Conservation (phyloP, 2,329 filamentous ascomycete species). For the Aspergillus proliferans region DNA sequence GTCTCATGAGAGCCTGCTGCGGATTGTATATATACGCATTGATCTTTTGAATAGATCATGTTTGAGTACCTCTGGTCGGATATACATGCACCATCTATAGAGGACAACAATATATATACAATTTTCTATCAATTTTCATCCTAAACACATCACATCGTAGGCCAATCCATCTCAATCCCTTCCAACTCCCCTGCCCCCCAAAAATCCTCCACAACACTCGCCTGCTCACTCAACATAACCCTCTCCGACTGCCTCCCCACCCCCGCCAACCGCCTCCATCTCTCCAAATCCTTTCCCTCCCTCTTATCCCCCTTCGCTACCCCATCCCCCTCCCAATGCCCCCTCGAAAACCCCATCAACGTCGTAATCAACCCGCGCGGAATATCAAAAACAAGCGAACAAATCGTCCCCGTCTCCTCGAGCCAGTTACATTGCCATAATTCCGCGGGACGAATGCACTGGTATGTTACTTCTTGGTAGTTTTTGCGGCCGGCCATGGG, state of each 20-base stretch:
- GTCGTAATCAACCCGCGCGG: conserved; percentile 45
- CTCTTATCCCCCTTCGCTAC: conserved; percentile 54
- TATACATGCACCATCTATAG: too few species aligned
- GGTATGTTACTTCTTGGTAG: conserved; percentile 50
- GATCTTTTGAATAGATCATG: too few species aligned
- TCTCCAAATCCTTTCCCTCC: conserved; percentile 44
- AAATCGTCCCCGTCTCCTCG: conserved; percentile 55
- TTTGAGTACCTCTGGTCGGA: too few species aligned
- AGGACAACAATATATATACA: too few species aligned
- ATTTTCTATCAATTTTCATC: background rate
- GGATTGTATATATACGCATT: too few species aligned
- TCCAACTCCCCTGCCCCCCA: conserved; percentile 45
- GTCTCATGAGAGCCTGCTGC: too few species aligned
- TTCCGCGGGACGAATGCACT: conserved; percentile 53
- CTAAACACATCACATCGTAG: conserved; percentile 23
- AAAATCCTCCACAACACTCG: conserved; percentile 46
- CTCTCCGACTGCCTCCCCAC: conserved; percentile 48
- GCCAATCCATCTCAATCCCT: conserved; percentile 39
- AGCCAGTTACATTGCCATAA: conserved; percentile 58
- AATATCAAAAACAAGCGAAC: conserved; percentile 53
- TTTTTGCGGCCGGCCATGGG: conserved; percentile 53
- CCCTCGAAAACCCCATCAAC: conserved; percentile 49
- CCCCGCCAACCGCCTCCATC: conserved; percentile 49
- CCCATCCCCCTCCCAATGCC: conserved; percentile 49
- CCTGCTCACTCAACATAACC: conserved; percentile 50